Evolutionary conservation across 305 asterid genomes (phyloP), one percentile per base, ranked within the genome.

Genomic region (Fraxinus baroniana): DNA sequence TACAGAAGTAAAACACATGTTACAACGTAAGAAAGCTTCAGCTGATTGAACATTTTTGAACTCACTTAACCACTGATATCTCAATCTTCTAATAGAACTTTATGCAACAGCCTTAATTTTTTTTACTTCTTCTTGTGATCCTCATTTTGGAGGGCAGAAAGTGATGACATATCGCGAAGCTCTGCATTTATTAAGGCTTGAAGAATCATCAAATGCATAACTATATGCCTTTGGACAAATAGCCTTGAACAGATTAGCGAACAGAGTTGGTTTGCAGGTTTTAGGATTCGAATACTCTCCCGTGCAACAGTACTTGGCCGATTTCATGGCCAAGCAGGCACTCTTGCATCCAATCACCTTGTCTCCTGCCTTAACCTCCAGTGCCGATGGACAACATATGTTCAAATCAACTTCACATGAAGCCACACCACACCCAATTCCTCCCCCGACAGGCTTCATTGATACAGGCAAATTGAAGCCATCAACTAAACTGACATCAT

Each of bases 381-480:
- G 55, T 2, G 98, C 93, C 3, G 98, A 88, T 0, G 99, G 99
- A 80, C 98, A 95, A 39, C 98, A 94, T 5, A 86, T 55, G 85
- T 93, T 95, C 83, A 95, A 83, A 75, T 94, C 97, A 7, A 87
- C 96, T 76, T 83, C 97, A 62, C 98, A 95, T 4, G 94, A 89
- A 0, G 99, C 99, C 35, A 90, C 87, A 0, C 98, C 97, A n/a
- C 98, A 95, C 2, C 98, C 97, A 0, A 89, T 72, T 35, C 97
- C 97, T 3, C 97, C 99, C 6, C 95, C 98, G 0, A 95, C 89
- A 0, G 98, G 94, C 91, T 89, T 93, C 97, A 94, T 92, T 0
- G 98, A 92, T 0, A 94, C 93, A 0, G 97, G 98, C 84, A 93
- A 76, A 89, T 95, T 95, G 84, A 95, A 94, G 71, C 99, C 99